Evolutionary conservation across 108 stramenopile species (phyloP).

Genomic region (Skeletonema potamos): DNA sequence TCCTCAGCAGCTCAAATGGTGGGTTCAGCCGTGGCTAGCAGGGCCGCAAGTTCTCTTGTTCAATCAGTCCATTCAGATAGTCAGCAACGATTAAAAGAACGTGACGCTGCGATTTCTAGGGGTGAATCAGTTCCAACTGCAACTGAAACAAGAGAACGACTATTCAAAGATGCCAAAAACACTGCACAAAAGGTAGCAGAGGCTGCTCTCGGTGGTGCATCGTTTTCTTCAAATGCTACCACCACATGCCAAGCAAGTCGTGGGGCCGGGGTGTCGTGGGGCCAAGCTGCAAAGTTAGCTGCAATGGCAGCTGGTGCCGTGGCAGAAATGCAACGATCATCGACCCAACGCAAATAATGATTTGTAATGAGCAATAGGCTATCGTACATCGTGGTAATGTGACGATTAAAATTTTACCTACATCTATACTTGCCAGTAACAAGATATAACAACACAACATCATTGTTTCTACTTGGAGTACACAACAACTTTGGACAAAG

Average conservation of each 20-base stretch:
- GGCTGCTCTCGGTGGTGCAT: neutral
- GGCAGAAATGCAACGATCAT: constrained; percentile 12
- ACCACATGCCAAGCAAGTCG: neutral
- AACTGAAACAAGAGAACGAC: constrained; percentile 29
- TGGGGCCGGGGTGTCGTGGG: constrained; percentile 10
- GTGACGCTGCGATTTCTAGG: constrained; percentile 43
- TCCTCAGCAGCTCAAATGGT: constrained; percentile 50
- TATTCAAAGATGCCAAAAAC: neutral
- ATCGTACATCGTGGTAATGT: neutral
- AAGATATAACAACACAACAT: neutral
- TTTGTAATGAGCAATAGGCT: neutral
- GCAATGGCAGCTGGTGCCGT: neutral
- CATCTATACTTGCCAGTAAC: neutral
- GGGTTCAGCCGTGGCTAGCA: constrained; percentile 63
- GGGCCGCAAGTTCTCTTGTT: constrained; percentile 50
- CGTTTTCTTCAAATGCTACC: neutral
- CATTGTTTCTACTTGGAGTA: neutral
- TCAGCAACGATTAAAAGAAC: constrained; percentile 51
- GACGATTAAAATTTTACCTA: too few relatives aligned
- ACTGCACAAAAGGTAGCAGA: neutral
- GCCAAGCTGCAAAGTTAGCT: constrained; percentile 9
- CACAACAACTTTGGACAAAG: constrained; percentile 19
- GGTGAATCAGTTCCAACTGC: constrained; percentile 58
- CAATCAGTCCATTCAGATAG: constrained; percentile 58
- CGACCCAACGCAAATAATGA: neutral